A percentile compares a stretch with the other conserved stretches of the same genome.
These are phyloP conservation scores for Areca catechu DNA, from an alignment of 176 grass and related monocot species.

Conservation along the genomic window DNA sequence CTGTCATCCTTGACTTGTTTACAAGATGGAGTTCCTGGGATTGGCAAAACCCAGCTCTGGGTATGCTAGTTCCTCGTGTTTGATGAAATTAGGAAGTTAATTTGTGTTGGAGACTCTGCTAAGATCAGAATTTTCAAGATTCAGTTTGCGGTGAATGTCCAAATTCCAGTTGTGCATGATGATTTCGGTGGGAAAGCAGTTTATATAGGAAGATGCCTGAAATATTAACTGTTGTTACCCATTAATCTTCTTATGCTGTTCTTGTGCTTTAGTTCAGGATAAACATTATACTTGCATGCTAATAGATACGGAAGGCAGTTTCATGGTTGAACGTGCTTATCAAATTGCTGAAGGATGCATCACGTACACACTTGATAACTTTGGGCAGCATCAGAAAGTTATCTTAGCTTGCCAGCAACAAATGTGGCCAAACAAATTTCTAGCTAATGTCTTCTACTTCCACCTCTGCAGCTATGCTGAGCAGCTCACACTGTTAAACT, in stretches of 20 bases:
- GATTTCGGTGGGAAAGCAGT: constrained; percentile 84
- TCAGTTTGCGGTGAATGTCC: constrained; percentile 84
- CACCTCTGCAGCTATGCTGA: constrained; percentile 89
- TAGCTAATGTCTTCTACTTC: constrained; percentile 86
- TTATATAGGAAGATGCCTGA: constrained; percentile 56
- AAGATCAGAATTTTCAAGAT: constrained; percentile 38
- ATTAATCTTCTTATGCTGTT: no score
- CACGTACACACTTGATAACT: constrained; percentile 47
- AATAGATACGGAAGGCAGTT: constrained; percentile 91
- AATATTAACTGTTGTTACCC: no score
- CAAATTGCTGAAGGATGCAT: constrained; percentile 96
- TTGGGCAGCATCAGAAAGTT: constrained; percentile 30
- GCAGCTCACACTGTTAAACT: constrained; percentile 87
- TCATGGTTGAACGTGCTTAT: constrained; percentile 81
- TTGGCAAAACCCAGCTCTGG: constrained; percentile 96
- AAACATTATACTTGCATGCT: not conserved
- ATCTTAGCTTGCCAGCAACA: constrained; percentile 32
- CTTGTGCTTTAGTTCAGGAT: constrained; percentile 4
- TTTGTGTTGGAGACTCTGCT: not conserved
- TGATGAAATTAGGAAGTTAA: no score
- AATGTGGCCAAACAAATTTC: constrained; percentile 56
- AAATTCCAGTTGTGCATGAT: constrained; percentile 66
- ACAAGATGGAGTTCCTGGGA: constrained; percentile 78
- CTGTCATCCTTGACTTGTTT: constrained; percentile 5
- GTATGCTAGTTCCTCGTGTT: constrained; percentile 30